Base-by-base conservation (phyloP, 805 yeast species). In the Starmerella floricola region DNA sequence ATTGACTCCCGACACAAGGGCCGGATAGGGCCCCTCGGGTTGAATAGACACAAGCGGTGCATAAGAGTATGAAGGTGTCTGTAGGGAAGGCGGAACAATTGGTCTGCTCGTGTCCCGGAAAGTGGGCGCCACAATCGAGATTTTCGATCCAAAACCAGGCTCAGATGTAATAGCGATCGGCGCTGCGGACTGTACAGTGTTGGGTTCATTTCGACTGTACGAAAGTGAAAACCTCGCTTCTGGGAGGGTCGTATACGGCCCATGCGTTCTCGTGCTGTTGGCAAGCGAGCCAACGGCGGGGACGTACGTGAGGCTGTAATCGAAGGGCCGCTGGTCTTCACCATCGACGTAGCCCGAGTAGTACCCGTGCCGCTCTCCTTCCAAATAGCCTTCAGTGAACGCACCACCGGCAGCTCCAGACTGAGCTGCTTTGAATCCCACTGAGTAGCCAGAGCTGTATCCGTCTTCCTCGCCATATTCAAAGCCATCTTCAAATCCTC, bases 261-360 rank as follows among this genome's bases (percentile, higher is more conserved):
- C 35, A 13, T 15, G 27, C 13, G 34, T 5, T 8, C 16, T 20
- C 12, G 31, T 19, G 10, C 35, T 21, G 12, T 8, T 4, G 16
- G 18, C 8, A 12, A 27, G 13, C 3, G 27, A 19, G 2, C 46
- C 46, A 6, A 43, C 6, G 17, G 19, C 19, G 3, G 47, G 47
- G 2, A 40, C 36, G 33, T 44, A 41, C 2, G 47, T 44, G 31
- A 26, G 42, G 11, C 38, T 29, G 33, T 31, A 33, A 21, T 36
- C 30, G 26, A 20, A 44, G 18, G 38, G 16, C 10, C 26, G 21
- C 13, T 27, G 35, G 6, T 15, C 28, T 10, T 42, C 49, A 6
- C 47, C 53, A 23, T 51, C 53, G 16, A 40, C 32, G 44, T 42
- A 51, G 16, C 54, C 54, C n/a, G 34, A 38, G 31, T 32, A 34